Base-by-base conservation (phyloP, 2,329 filamentous ascomycete species). In the Colletotrichum eremochloae region DNA sequence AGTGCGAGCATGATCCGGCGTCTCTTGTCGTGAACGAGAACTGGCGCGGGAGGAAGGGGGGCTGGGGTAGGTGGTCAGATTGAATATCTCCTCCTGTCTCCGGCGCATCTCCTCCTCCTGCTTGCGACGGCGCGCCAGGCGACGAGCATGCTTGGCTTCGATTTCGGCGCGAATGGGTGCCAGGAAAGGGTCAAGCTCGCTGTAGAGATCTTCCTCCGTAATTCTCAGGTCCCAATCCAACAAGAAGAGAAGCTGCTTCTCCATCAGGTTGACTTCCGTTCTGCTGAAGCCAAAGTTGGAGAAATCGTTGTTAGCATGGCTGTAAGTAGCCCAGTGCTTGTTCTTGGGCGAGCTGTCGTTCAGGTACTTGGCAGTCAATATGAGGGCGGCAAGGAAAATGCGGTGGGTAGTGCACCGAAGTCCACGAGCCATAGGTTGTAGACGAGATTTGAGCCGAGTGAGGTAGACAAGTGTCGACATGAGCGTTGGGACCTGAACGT, bases 341-440 rank as follows among this genome's bases (percentile, higher is more conserved):
- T 99, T 99, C 91, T 98, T 98, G 75, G 96, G 96, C 15, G 95
- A 98, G 74, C 95, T 97, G 87, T 98, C 96, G 82, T 99, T 98
- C 77, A 98, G 89, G 83, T 98, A 98, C 91, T 99, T 99, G 77
- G 96, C 96, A 1, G 96, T 91, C 57, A 92, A 87, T 79, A 96
- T 96, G 76, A 96, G 91, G 20, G 93, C 87, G 53, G 94, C 96
- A 61, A 99, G 89, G 85, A 99, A 98, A 87, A 99, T 98, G 78
- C 96, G 93, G 86, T 99, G 96, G 58, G 96, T 94, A 33, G 96
- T 98, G 87, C 96, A 98, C 78, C 93, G 92, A 84, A 98, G 94
- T 75, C 96, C 96, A 85, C 97, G 97, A 77, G 96, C 96, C 80
- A 97, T 95, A 71, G 96, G 94, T 76, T 97, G 96, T 38, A 99